phyloP scores from a whole-genome alignment of 495 filamentous ascomycete species.

The Penicillium robsamsonii region DNA sequence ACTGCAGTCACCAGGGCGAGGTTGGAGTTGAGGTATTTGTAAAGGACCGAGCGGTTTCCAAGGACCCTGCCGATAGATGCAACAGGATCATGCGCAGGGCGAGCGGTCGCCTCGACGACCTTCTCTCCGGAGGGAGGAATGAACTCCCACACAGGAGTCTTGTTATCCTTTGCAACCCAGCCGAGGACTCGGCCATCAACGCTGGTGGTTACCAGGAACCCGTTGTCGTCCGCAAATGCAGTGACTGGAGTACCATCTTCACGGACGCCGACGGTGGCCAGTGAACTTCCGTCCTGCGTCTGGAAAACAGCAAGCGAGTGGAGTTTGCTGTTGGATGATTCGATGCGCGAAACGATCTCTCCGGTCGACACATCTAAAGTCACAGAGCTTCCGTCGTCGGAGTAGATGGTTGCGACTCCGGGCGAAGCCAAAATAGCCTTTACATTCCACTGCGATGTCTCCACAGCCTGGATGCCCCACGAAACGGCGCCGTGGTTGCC shows the following conservation, averaged over 20 bases:
- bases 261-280: constrained; percentile 25
- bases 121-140: constrained; percentile 61
- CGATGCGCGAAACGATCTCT: constrained; percentile 44
- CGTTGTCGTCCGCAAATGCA: constrained; percentile 23
- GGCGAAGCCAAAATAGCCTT: constrained; percentile 61
- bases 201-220: constrained; percentile 60
- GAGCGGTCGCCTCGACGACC: constrained; percentile 62
- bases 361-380: constrained; percentile 58
- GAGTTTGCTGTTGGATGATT: constrained; percentile 25
- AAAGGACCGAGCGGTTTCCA: constrained; percentile 85
- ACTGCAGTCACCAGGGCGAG: constrained; percentile 73
- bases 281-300: constrained; percentile 19
- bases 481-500: constrained; percentile 71
- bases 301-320: constrained; percentile 35
- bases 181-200: constrained; percentile 61
- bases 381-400: constrained; percentile 55
- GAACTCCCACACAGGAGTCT: constrained; percentile 71
- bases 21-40: constrained; percentile 96
- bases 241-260: constrained; percentile 37
- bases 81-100: constrained; percentile 77
- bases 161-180: constrained; percentile 45
- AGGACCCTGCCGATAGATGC: constrained; percentile 94
- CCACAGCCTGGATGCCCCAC: constrained; percentile 64
- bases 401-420: constrained; percentile 58
- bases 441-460: constrained; percentile 64